These are phyloP conservation scores for Schwanniomyces vanrijiae DNA, from an alignment of 805 yeast genomes.

Conservation along the genomic window DNA sequence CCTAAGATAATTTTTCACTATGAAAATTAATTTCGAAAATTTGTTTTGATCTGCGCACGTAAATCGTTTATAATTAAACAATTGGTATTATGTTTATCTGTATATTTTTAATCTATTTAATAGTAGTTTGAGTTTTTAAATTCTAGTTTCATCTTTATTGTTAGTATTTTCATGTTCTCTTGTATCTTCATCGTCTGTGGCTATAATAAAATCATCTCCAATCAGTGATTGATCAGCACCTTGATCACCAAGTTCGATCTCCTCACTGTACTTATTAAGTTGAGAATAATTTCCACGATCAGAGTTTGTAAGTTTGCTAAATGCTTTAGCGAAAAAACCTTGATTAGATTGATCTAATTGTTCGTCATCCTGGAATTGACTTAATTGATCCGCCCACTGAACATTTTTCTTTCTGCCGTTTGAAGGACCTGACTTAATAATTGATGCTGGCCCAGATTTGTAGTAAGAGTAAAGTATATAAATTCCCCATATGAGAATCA, in stretches of 20 bases:
- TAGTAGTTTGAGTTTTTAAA: neutral
- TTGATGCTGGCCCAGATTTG: constrained; percentile 40
- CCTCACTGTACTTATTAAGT: constrained; percentile 21
- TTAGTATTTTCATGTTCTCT: neutral
- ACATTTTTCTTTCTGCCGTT: constrained; percentile 42
- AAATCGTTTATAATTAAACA: neutral
- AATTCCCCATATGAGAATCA: constrained; percentile 40
- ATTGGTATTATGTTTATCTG: neutral
- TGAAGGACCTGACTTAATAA: constrained; percentile 34
- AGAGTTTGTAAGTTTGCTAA: constrained; percentile 29
- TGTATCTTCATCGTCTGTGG: constrained; percentile 46
- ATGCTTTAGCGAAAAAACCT: constrained; percentile 38
- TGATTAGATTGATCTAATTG: constrained; percentile 22
- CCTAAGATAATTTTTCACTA: neutral
- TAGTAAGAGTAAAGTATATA: constrained; percentile 38
- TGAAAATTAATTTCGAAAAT: neutral
- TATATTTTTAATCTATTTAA: neutral
- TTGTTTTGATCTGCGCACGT: neutral
- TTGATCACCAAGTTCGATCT: constrained; percentile 44
- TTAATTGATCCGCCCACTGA: constrained; percentile 48
- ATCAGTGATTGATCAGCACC: constrained; percentile 9
- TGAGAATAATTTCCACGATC: constrained; percentile 30
- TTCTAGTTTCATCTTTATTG: neutral
- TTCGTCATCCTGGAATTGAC: constrained; percentile 31
- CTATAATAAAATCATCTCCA: constrained; percentile 46